Evolutionary conservation across 495 filamentous ascomycete species (phyloP), one percentile per base, ranked within the genome.

Genomic region (Trypethelium eluteriae): DNA sequence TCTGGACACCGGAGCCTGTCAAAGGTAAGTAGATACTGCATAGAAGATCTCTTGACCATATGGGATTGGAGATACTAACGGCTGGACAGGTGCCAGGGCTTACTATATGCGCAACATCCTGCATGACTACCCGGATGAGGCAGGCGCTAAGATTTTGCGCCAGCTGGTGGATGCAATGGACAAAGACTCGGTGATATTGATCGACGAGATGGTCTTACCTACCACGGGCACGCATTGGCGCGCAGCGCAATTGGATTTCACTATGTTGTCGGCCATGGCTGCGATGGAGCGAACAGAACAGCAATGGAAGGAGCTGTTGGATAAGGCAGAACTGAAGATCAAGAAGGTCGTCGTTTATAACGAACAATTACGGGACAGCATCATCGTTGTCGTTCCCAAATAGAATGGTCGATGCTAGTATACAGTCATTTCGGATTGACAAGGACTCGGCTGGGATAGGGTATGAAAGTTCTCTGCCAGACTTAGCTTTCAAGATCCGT

Each of bases 41-140:
- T 7, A 44, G 41, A 44, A 0, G 0, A 14, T 44, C 14, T 44
- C 7, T 14, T 44, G 41, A 44, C 7, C 14, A 14, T 14, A 7
- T 14, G 41, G 7, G 6, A 44, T 14, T 14, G 41, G 6, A 14
- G 14, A 44, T 14, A 44, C 6, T 44, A 14, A 7, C 14, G 41
- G 14, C 41, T 44, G 7, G 7, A 44, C 35, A 65, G 69, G 69
- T 38, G 69, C 69, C 2, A 49, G 66, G n/a, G 36, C 50, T 4
- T 70, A 70, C 44, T 70, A 50, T 62, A 16, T 70, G 39, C 66
- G 66, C 39, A 32, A 32, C 9, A 61, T 70, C 38, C 39, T 70
- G 66, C 69, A 70, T 46, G 69, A 70, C 46, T 70, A 67, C 63
- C 18, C 62, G 14, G 69, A 70, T 62, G 67, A 65, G 10, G 62